Conservation (phyloP, 495 filamentous ascomycete species). For the Neurospora hispaniola region DNA sequence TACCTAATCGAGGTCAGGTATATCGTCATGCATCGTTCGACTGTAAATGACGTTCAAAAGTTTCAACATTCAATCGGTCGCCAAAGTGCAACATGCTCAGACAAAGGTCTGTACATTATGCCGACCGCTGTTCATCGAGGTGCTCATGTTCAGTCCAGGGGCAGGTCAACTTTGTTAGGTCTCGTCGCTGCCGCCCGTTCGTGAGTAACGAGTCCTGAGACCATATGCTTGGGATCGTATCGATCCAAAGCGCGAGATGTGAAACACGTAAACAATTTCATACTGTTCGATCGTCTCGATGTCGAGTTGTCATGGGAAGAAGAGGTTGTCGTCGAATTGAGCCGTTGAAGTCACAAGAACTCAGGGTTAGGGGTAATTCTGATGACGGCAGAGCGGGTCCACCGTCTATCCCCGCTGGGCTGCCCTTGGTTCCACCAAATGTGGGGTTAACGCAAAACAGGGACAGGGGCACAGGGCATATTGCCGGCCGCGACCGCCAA, state of each 20-base stretch:
- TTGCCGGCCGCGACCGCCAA: slow-evolving; percentile 24
- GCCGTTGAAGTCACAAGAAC: background rate
- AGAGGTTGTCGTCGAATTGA: background rate
- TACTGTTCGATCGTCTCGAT: background rate
- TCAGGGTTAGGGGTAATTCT: background rate
- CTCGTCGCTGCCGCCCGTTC: background rate
- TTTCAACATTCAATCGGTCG: no score
- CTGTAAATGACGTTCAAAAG: no score
- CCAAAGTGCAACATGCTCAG: no score
- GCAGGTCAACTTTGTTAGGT: background rate
- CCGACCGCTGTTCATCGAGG: background rate
- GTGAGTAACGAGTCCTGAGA: background rate
- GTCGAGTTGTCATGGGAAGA: background rate
- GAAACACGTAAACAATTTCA: background rate
- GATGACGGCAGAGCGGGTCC: background rate
- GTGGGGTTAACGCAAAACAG: background rate
- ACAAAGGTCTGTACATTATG: no score
- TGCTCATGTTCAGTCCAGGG: background rate
- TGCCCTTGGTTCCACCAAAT: background rate
- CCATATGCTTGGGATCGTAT: background rate
- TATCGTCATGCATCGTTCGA: no score
- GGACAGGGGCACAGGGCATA: background rate
- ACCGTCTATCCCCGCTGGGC: background rate
- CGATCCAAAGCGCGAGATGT: background rate
- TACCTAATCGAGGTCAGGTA: no score